phyloP scores from a whole-genome alignment of 768 basidiomycete species.

The Hirschioporus abietinus region DNA sequence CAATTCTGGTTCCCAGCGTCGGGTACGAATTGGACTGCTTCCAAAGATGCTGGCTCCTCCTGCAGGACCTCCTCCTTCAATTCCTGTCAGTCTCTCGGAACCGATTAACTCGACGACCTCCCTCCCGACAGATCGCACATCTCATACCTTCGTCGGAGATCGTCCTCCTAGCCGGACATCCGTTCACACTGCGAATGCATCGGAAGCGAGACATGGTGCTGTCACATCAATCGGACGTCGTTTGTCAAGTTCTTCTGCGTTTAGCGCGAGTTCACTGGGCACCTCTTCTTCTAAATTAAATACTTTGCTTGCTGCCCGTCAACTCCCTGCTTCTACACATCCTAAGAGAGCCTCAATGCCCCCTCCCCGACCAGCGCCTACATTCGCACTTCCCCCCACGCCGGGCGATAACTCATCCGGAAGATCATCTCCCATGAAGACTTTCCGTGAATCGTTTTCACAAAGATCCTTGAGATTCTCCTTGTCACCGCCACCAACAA shows the following conservation, averaged over 20 bases:
- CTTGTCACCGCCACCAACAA: conserved; percentile 55
- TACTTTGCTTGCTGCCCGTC: conserved; percentile 2
- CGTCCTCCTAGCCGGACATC: conserved; percentile 34
- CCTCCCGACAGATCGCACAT: conserved; percentile 2
- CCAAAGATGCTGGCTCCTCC: conserved; percentile 55
- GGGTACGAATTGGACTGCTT: conserved; percentile 19
- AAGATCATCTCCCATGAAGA: conserved; percentile 21
- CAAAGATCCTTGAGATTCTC: conserved; percentile 56
- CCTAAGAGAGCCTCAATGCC: conserved; percentile 57
- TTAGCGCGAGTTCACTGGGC: conserved; percentile 38
- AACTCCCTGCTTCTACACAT: conserved; percentile 15
- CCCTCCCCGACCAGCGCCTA: conserved; percentile 71
- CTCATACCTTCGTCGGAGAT: conserved; percentile 12
- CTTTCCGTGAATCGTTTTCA: conserved; percentile 53
- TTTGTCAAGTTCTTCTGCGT: conserved; percentile 36
- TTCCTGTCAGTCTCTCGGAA: conserved; percentile 27
- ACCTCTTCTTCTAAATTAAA: conserved; percentile 23
- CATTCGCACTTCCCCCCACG: conserved; percentile 63
- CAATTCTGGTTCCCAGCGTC: conserved; percentile 5
- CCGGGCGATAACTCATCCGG: conserved; percentile 34
- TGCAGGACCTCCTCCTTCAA: conserved; percentile 51
- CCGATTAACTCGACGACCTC: neutral
- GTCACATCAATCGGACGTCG: conserved; percentile 8
- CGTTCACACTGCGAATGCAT: neutral
- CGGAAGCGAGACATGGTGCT: conserved; percentile 4